phyloP scores from a whole-genome alignment of 1,284 basidiomycete genomes.

The Wallemia hederae region DNA sequence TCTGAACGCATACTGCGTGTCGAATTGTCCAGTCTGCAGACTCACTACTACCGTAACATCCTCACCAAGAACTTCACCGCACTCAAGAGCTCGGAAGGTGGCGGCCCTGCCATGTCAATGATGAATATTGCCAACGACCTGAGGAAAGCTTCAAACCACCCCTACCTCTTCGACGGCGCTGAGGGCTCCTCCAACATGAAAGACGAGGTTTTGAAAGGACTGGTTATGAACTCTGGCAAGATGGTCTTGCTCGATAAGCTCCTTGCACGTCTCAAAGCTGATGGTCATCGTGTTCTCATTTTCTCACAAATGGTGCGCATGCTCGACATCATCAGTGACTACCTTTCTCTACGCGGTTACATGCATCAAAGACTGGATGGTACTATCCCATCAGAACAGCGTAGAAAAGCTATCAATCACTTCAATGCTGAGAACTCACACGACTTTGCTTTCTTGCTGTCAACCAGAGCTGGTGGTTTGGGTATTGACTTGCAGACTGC shows the following conservation, averaged over 20 bases:
- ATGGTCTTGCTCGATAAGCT: conserved; percentile 66
- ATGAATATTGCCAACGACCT: conserved; percentile 63
- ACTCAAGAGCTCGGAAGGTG: conserved; percentile 54
- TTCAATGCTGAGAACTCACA: conserved; percentile 87
- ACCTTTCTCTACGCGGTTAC: conserved; percentile 69
- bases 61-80: conserved; percentile 90
- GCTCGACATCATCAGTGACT: conserved; percentile 94
- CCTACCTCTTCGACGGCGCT: conserved; percentile 88
- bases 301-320: conserved; percentile 99
- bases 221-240: conserved; percentile 49
- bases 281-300: conserved; percentile 76
- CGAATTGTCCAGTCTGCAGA: conserved; percentile 91
- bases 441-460: conserved; percentile 82
- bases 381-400: conserved; percentile 38
- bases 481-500: conserved; percentile 19
- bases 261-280: conserved; percentile 69
- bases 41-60: conserved; percentile 98
- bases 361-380: conserved; percentile 53
- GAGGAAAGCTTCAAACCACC: conserved; percentile 93
- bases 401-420: conserved; percentile 57
- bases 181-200: conserved; percentile 46
- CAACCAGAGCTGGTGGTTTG: conserved; percentile 73
- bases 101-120: conserved; percentile 77
- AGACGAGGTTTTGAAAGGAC: conserved; percentile 59
- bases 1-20: conserved; percentile 91